Evolutionary conservation across 495 filamentous ascomycete species (phyloP).

Genomic region (Podospora pseudoanserina): DNA sequence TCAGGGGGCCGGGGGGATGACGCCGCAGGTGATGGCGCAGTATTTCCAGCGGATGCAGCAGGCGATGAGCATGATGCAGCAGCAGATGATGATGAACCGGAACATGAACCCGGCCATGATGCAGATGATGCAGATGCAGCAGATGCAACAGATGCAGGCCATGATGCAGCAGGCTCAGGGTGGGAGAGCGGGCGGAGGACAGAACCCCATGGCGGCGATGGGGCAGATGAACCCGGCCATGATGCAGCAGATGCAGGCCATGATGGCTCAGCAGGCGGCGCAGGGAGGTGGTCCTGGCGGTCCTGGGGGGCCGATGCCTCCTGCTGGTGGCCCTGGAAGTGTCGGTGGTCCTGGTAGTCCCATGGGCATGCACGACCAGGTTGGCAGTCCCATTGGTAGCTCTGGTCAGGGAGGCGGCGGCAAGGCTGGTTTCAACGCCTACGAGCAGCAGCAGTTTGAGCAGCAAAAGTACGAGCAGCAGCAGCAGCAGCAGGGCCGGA

Average conservation of each 20-base stretch:
- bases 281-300: slow-evolving; percentile 42
- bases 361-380: slow-evolving; percentile 10
- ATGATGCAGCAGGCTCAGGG: slow-evolving; percentile 27
- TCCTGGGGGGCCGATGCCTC: slow-evolving; percentile 32
- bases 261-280: slow-evolving; percentile 64
- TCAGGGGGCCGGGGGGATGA: slow-evolving; percentile 57
- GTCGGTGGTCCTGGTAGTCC: slow-evolving; percentile 28
- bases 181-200: slow-evolving; percentile 29
- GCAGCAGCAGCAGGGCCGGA: slow-evolving; percentile 44
- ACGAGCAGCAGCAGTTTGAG: slow-evolving; percentile 70
- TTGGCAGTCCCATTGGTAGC: slow-evolving; percentile 4
- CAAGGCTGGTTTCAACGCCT: slow-evolving; percentile 27
- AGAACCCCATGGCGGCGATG: slow-evolving; percentile 48
- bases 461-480: slow-evolving; percentile 84
- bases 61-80: slow-evolving; percentile 92
- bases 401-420: slow-evolving; percentile 12
- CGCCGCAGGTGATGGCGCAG: slow-evolving; percentile 94
- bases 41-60: slow-evolving; percentile 98
- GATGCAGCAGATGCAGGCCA: slow-evolving; percentile 86
- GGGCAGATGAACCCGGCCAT: slow-evolving; percentile 70
- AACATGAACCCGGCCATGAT: slow-evolving; percentile 65
- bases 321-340: slow-evolving; percentile 35
- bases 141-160: slow-evolving; percentile 81
- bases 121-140: slow-evolving; percentile 62
- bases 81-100: slow-evolving; percentile 64